Conservation (phyloP, 2,329 filamentous ascomycete genomes). For the Fusarium zealandicum region DNA sequence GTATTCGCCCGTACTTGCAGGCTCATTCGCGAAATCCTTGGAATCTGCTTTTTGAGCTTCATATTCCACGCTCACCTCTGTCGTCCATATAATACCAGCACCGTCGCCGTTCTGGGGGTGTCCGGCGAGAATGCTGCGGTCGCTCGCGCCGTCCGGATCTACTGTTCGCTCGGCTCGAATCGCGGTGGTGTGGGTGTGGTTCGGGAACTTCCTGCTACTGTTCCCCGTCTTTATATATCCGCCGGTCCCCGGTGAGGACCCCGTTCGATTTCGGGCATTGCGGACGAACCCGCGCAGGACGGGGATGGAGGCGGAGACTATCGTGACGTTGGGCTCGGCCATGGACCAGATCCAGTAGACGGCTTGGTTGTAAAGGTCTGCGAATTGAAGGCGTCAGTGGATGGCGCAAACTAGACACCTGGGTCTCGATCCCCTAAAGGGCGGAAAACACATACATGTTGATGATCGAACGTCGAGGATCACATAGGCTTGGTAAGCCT, state of each 20-base stretch:
- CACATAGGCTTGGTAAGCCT: neutral
- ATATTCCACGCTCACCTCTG: slow-evolving; percentile 1
- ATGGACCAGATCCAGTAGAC: slow-evolving; percentile 8
- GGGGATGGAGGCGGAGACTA: slow-evolving; percentile 1
- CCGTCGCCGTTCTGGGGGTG: neutral
- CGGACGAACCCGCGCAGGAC: slow-evolving; percentile 3
- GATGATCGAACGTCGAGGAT: neutral
- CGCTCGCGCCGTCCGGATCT: neutral
- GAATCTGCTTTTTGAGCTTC: neutral
- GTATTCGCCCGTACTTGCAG: no score
- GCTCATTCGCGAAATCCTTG: neutral
- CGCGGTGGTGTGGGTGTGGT: neutral
- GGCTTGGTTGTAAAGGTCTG: neutral
- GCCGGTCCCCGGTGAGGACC: neutral
- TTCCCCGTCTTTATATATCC: neutral
- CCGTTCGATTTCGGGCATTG: neutral
- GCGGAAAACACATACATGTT: neutral
- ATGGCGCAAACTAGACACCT: no score
- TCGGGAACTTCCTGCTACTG: neutral
- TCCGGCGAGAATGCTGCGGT: neutral
- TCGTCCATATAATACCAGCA: neutral
- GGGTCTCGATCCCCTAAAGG: no score
- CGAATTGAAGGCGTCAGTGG: neutral
- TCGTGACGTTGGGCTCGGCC: slow-evolving; percentile 6
- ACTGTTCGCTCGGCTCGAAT: neutral